Conservation (phyloP, 2,329 filamentous ascomycete species). For the Aspergillus niger region DNA sequence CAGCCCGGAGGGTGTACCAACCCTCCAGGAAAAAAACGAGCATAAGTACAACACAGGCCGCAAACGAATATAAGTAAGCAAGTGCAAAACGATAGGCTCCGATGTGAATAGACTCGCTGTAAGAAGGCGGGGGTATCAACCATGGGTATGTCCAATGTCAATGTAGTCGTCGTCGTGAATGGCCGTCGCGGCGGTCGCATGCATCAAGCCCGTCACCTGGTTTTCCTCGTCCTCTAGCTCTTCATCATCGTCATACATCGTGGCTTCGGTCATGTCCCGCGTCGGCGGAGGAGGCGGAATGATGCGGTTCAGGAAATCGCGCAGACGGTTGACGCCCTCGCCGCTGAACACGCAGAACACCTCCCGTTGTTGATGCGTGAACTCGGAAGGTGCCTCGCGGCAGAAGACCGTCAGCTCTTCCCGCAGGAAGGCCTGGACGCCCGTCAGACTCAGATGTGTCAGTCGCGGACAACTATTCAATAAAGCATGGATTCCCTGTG, state of each 20-base stretch:
- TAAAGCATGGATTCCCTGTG: slow-evolving; percentile 81
- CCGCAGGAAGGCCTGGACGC: slow-evolving; percentile 88
- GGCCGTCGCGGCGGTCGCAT: slow-evolving; percentile 42
- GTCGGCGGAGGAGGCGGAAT: slow-evolving; percentile 26
- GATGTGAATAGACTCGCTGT: slow-evolving; percentile 20
- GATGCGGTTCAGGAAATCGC: slow-evolving; percentile 70
- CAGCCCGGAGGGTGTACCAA: too few species aligned
- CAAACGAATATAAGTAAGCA: slow-evolving; percentile 8
- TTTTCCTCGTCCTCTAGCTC: slow-evolving; percentile 47
- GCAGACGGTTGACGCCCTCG: slow-evolving; percentile 73
- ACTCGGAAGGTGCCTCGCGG: slow-evolving; percentile 82
- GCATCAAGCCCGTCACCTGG: slow-evolving; percentile 45
- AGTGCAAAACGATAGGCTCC: slow-evolving; percentile 5
- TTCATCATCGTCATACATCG: slow-evolving; percentile 49
- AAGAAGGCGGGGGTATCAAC: slow-evolving; percentile 37
- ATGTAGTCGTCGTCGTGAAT: slow-evolving; percentile 47
- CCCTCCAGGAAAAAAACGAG: slow-evolving; percentile 2
- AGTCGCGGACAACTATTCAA: slow-evolving; percentile 89
- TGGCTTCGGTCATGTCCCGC: slow-evolving; percentile 40
- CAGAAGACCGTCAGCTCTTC: slow-evolving; percentile 85
- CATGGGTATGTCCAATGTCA: slow-evolving; percentile 38
- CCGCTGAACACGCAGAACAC: slow-evolving; percentile 98
- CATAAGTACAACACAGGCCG: neutral
- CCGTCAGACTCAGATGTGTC: slow-evolving; percentile 91
- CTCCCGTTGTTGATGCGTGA: slow-evolving; percentile 90